Evolutionary conservation across 805 yeast genomes (phyloP).

Genomic region (Zygosaccharomyces gambellarensis): DNA sequence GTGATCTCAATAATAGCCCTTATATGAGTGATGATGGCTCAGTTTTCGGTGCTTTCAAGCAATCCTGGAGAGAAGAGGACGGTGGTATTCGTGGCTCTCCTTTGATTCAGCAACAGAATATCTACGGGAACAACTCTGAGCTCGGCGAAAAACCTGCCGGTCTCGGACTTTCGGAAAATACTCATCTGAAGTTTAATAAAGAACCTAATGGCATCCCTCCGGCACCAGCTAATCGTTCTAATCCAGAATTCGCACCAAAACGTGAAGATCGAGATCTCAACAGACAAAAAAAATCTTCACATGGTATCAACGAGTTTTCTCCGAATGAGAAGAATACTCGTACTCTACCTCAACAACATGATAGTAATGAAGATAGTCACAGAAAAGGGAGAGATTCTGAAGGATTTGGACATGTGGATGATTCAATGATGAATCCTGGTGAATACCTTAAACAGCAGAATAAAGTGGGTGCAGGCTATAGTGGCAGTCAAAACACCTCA

Average conservation of each 20-base stretch:
- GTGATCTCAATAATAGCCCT: conserved; percentile 9
- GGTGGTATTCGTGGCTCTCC: background rate
- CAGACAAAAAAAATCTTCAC: background rate
- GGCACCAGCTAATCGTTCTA: background rate
- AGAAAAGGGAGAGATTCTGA: background rate
- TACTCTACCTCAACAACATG: background rate
- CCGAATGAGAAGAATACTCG: background rate
- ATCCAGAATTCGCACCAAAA: background rate
- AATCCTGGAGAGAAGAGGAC: conserved; percentile 11
- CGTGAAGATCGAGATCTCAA: background rate
- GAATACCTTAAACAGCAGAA: background rate
- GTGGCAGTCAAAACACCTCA: background rate
- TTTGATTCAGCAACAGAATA: background rate
- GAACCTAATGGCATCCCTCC: background rate
- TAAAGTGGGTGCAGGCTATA: background rate
- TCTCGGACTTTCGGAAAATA: conserved; percentile 1
- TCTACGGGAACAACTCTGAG: background rate
- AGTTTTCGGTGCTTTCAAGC: conserved; percentile 21
- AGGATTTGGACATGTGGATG: background rate
- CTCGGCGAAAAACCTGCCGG: background rate
- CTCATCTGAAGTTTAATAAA: background rate
- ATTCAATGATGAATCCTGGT: background rate
- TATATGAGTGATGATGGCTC: conserved; percentile 19
- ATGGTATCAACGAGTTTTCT: background rate
- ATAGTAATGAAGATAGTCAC: background rate